phyloP scores from a whole-genome alignment of 768 basidiomycete genomes.

The Kwoniella sp. region DNA sequence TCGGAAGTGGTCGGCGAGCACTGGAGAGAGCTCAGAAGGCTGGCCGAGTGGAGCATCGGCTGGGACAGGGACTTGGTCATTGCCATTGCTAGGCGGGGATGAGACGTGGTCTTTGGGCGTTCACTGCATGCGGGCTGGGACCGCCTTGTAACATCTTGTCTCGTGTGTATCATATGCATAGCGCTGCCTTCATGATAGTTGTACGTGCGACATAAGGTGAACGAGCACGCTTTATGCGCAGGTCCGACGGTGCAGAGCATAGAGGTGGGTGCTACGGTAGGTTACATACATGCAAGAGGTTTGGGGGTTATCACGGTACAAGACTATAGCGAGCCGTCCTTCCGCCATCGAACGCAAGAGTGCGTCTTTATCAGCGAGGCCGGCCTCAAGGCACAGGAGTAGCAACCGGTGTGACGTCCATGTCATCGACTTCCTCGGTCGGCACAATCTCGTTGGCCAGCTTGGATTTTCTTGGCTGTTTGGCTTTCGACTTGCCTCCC shows the following conservation, averaged over 20 bases:
- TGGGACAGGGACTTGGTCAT: constrained; percentile 87
- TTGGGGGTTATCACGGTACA: too few species aligned
- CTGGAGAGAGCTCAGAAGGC: constrained; percentile 79
- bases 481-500: constrained; percentile 5
- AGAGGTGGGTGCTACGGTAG: too few species aligned
- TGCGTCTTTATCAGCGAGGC: too few species aligned
- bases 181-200: too few species aligned
- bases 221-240: too few species aligned
- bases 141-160: neutral
- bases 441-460: constrained; percentile 41
- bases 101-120: neutral
- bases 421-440: neutral
- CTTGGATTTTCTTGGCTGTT: constrained; percentile 33
- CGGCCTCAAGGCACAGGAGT: too few species aligned
- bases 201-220: neutral
- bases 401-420: neutral
- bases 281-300: too few species aligned
- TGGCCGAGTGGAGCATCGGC: constrained; percentile 72
- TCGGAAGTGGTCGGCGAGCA: constrained; percentile 52
- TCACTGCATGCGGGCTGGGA: neutral
- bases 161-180: too few species aligned
- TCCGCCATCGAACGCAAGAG: too few species aligned
- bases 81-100: constrained; percentile 62
- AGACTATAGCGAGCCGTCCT: too few species aligned
- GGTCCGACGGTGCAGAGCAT: too few species aligned